A percentile compares a stretch with the other conserved stretches of the same genome.
These are phyloP conservation scores for Gossypium mustelinum DNA, from an alignment of 345 rosid genomes.

Conservation along the genomic window DNA sequence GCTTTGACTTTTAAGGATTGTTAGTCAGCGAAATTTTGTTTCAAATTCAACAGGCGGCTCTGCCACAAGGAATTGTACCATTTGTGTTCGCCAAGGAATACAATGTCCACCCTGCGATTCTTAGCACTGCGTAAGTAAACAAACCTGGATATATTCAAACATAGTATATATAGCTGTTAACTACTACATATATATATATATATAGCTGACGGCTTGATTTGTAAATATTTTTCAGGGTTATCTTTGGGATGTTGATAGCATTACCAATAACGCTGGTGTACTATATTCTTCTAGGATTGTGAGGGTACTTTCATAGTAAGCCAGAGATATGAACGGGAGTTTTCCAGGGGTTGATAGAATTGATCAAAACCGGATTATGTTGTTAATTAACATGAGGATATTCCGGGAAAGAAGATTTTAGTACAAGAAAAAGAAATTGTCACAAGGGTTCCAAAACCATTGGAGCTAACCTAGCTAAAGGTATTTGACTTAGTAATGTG, in stretches of 20 bases:
- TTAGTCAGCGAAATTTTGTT: background rate
- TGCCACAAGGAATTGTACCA: constrained; percentile 90
- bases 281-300: constrained; percentile 83
- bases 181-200: too few relatives aligned
- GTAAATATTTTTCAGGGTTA: constrained; percentile 58
- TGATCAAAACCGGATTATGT: constrained; percentile 15
- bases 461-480: constrained; percentile 31
- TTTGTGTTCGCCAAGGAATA: constrained; percentile 91
- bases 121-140: constrained; percentile 66
- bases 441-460: constrained; percentile 34
- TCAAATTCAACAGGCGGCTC: constrained; percentile 51
- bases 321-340: constrained; percentile 20
- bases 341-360: constrained; percentile 15
- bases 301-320: constrained; percentile 16
- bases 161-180: background rate
- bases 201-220: background rate
- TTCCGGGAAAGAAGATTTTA: constrained; percentile 16
- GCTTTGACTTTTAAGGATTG: background rate
- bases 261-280: constrained; percentile 87
- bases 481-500: constrained; percentile 25
- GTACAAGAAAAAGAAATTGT: background rate
- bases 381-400: constrained; percentile 10
- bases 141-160: background rate
- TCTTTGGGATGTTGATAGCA: constrained; percentile 95
- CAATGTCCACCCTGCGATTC: constrained; percentile 80